Evolutionary conservation across 371 early-diverging fungal species (phyloP), one percentile per base, ranked within the genome.

Genomic region (Dinochytrium kinnereticum): DNA sequence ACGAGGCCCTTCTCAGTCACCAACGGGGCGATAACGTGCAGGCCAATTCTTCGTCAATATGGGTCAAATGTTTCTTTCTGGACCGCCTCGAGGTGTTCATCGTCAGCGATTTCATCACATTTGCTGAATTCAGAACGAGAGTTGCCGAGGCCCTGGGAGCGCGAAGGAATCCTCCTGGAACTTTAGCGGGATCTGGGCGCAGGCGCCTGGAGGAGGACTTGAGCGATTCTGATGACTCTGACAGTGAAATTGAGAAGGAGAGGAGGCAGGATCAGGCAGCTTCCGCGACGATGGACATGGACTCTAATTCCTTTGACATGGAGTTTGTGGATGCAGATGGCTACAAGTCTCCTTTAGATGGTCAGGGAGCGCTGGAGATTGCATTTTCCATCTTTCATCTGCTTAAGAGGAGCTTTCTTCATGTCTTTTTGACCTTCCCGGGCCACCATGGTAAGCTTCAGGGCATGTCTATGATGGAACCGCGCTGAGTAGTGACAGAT

Each of bases 281-380:
- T n/a, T n/a, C n/a, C n/a, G n/a, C n/a, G n/a, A n/a, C n/a, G n/a
- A n/a, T n/a, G n/a, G n/a, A n/a, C n/a, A n/a, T n/a, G n/a, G n/a
- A n/a, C n/a, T n/a, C n/a, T n/a, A n/a, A n/a, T n/a, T 26, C 10
- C 33, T 33, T n/a, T 44, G 10, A 5, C 36, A 38, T 66, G 44
- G n/a, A 21, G 44, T 44, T 40, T 66, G 7, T 40, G 66, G 39
- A 66, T 28, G 66, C 44, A 21, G 66, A 66, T 44, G 66, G 66
- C 17, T 3, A 40, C 44, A 21, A 28, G 49, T 26, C 40, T 5
- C 36, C 17, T 15, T 2, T 66, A 5, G 28, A 21, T 15, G 30
- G 28, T 30, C 66, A 66, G 28, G 3, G 7, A 66, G 38, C 38
- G 10, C 66, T 66, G 24, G 66, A 66, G 15, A 66, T 44, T 26